Evolutionary conservation across 345 rosid species (phyloP).

Genomic region (Populus simonii): DNA sequence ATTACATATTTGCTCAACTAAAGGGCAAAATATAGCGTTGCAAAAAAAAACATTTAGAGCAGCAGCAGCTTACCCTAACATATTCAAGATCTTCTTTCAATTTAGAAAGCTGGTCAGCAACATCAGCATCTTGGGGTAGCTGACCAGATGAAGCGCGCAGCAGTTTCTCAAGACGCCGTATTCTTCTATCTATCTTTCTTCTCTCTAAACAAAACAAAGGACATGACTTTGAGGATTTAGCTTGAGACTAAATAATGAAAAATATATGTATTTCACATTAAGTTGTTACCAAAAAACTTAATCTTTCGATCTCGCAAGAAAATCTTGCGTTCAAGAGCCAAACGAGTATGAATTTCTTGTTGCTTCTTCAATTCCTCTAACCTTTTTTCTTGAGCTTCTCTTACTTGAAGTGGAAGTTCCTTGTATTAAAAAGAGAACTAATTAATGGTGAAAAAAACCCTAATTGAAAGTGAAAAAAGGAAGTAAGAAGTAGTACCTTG

Average conservation of each 20-base stretch:
- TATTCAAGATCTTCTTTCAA: slow-evolving; percentile 98
- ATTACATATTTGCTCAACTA: neutral
- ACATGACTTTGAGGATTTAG: neutral
- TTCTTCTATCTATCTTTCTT: slow-evolving; percentile 84
- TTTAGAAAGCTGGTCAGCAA: slow-evolving; percentile 64
- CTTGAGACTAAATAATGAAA: neutral
- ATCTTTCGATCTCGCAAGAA: slow-evolving; percentile 89
- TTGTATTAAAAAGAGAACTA: slow-evolving; percentile 13
- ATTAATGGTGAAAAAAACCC: neutral
- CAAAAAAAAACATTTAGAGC: neutral
- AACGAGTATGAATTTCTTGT: slow-evolving; percentile 77
- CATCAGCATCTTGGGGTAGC: slow-evolving; percentile 56
- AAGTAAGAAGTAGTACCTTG: slow-evolving; percentile 38
- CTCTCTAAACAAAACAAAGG: slow-evolving; percentile 49
- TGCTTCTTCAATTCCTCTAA: slow-evolving; percentile 74
- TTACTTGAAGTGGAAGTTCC: slow-evolving; percentile 73
- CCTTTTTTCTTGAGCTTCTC: slow-evolving; percentile 70
- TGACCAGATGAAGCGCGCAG: slow-evolving; percentile 75
- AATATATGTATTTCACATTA: neutral
- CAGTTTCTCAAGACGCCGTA: slow-evolving; percentile 86
- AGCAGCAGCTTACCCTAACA: slow-evolving; percentile 60
- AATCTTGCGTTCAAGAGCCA: slow-evolving; percentile 81
- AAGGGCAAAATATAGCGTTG: too few relatives aligned
- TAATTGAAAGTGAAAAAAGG: neutral
- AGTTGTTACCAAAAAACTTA: slow-evolving; percentile 72